Percentiles rank a stretch among this genome's conserved stretches.
Conservation (phyloP, 352 stramenopile genomes). For the Phytopythium helicoides region DNA sequence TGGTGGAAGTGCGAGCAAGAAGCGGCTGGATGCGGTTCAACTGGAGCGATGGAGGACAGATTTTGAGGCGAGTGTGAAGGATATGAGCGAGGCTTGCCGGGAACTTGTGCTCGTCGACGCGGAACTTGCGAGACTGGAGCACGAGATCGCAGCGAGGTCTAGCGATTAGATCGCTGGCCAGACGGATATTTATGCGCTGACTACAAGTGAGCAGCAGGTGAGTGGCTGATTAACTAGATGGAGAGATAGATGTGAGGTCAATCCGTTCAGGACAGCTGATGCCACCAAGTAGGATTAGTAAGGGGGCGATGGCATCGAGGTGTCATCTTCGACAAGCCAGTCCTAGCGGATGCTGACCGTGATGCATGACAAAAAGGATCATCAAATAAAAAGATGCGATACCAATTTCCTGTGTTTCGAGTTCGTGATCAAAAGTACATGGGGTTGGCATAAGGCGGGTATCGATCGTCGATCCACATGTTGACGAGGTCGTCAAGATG, state of each 20-base stretch:
- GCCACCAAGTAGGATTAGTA: too few relatives aligned
- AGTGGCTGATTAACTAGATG: too few relatives aligned
- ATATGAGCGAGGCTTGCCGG: constrained; percentile 3
- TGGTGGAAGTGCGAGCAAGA: not conserved
- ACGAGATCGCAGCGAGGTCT: constrained; percentile 2
- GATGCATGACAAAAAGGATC: too few relatives aligned
- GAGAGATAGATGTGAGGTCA: too few relatives aligned
- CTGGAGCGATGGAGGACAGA: not conserved
- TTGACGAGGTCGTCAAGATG: constrained; percentile 70
- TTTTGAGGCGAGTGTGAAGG: not conserved
- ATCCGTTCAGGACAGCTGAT: too few relatives aligned
- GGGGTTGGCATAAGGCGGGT: constrained; percentile 66
- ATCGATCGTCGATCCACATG: constrained; percentile 71
- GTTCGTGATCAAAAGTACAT: constrained; percentile 47
- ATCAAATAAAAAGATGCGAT: too few relatives aligned
- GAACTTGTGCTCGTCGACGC: not conserved
- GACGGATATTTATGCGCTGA: constrained; percentile 6
- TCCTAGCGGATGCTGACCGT: too few relatives aligned
- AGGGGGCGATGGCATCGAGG: too few relatives aligned
- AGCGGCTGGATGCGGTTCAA: not conserved
- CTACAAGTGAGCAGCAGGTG: too few relatives aligned
- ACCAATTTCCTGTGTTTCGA: too few relatives aligned
- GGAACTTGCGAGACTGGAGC: constrained; percentile 6
- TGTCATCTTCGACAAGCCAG: too few relatives aligned
- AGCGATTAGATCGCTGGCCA: not conserved